Evolutionary conservation across 371 early-diverging fungal species (phyloP), one percentile per base, ranked within the genome.

Genomic region (Blyttiomyces sp.): DNA sequence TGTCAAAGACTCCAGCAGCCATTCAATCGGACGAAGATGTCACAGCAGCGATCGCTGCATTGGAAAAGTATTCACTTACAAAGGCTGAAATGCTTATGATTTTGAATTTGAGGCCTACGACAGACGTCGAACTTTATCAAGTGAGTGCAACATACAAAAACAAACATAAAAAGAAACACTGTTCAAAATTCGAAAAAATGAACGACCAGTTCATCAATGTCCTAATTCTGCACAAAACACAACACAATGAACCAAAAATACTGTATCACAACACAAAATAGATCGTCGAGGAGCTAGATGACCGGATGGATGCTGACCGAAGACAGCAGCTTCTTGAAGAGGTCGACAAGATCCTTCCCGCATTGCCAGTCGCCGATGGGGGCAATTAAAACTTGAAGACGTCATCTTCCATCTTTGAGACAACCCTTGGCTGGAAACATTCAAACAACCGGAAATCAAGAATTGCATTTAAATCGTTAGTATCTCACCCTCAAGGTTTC

Each of bases 321-420:
- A 34, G 44, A 23, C 32, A 51, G 4, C 23, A 52, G 26, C 17
- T 33, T 6, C 58, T 19, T n/a, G 24, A 33, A n/a, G 23, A 9
- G 4, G 33, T 49, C 4, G 54, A 33, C 43, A 21, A 4, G 30
- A 23, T 3, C 13, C 7, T 35, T 48, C 48, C 19, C 35, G 19
- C 5, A 19, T 23, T 4, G 53, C 19, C 34, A 2, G 53, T 4
- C 17, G n/a, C 19, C 16, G 35, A 33, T 5, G 3, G 36, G 3
- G 5, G 19, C 11, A 24, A 4, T 74, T 86, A 93, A 68, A 95
- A 95, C 71, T 92, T 92, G 83, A 92, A 95, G 30, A 95, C 91
- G 63, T 86, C 86, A 70, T 95, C 92, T 36, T 81, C 83, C 43
- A 88, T 78, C 77, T 93, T 92, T 73, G 92, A 91, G 50, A 93